Evolutionary conservation across 768 basidiomycete species (phyloP).

Genomic region (Austroboletus eburneus): DNA sequence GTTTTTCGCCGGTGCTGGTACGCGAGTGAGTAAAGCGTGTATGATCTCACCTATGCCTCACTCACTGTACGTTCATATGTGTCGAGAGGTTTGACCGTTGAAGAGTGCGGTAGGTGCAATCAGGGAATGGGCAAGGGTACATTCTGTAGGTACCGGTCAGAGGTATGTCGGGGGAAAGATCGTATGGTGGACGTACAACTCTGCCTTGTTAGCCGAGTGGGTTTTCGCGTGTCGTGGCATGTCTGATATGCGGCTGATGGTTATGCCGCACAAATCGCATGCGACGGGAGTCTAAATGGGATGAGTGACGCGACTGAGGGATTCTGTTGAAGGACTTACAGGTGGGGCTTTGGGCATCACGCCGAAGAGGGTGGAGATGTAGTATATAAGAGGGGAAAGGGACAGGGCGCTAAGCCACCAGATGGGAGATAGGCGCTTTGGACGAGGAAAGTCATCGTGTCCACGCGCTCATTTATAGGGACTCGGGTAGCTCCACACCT

Average conservation of each 20-base stretch:
- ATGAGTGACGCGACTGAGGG: neutral
- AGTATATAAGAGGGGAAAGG: neutral
- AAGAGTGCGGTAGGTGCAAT: slow-evolving; percentile 20
- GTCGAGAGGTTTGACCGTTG: slow-evolving; percentile 28
- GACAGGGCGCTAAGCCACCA: neutral
- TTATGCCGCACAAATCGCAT: slow-evolving; percentile 14
- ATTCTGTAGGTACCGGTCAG: slow-evolving; percentile 19
- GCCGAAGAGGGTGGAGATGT: neutral
- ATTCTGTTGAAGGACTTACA: slow-evolving; percentile 7
- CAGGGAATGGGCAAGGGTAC: slow-evolving; percentile 17
- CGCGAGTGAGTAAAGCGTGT: neutral
- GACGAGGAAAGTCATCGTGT: slow-evolving; percentile 2
- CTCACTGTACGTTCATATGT: slow-evolving; percentile 31
- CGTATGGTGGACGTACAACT: slow-evolving; percentile 13
- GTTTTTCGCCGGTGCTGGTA: slow-evolving; percentile 11
- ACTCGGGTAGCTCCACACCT: slow-evolving; percentile 5
- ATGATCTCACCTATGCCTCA: neutral
- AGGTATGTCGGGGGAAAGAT: neutral
- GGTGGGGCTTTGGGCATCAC: neutral
- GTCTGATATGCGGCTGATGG: slow-evolving; percentile 24
- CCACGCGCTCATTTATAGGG: slow-evolving; percentile 19
- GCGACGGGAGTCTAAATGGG: slow-evolving; percentile 1
- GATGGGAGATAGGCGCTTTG: neutral
- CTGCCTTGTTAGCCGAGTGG: slow-evolving; percentile 22
- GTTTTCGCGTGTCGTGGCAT: slow-evolving; percentile 25